phyloP scores from a whole-genome alignment of 805 yeast species.

The Myxozyma vanderwaltii region DNA sequence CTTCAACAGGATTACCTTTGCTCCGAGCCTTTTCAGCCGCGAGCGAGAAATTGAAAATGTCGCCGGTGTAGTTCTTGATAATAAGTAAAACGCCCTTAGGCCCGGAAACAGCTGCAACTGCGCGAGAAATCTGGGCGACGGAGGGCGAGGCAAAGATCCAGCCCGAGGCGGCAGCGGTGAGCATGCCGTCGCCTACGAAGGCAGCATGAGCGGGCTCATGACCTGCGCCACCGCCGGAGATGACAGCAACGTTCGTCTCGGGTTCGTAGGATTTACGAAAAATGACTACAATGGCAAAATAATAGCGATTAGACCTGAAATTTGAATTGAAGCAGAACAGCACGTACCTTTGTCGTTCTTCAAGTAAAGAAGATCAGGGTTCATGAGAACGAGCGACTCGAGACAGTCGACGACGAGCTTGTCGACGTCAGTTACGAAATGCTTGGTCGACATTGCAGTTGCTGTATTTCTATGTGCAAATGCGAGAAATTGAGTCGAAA shows the following conservation, averaged over 20 bases:
- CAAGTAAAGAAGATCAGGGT: slow-evolving; percentile 57
- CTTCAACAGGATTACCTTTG: slow-evolving; percentile 69
- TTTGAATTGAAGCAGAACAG: slow-evolving; percentile 33
- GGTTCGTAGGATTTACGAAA: slow-evolving; percentile 37
- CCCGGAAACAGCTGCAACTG: slow-evolving; percentile 47
- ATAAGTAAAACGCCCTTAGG: slow-evolving; percentile 70
- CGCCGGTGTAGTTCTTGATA: slow-evolving; percentile 94
- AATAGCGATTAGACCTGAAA: not conserved
- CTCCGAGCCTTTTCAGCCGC: slow-evolving; percentile 87
- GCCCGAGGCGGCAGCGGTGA: slow-evolving; percentile 89
- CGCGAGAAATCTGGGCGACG: slow-evolving; percentile 80
- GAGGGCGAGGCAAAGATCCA: slow-evolving; percentile 92
- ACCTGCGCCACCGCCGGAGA: slow-evolving; percentile 95
- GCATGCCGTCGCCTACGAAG: slow-evolving; percentile 77
- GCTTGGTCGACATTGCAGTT: slow-evolving; percentile 39
- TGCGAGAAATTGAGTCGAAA: not conserved
- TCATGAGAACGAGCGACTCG: slow-evolving; percentile 55
- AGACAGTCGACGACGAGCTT: slow-evolving; percentile 48
- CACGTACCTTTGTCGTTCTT: slow-evolving; percentile 60
- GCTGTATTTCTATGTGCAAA: not conserved
- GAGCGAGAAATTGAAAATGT: slow-evolving; percentile 86
- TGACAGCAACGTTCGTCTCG: slow-evolving; percentile 54
- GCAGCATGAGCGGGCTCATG: slow-evolving; percentile 96
- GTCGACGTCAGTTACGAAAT: slow-evolving; percentile 40
- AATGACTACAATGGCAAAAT: slow-evolving; percentile 16